Evolutionary conservation across 805 yeast genomes (phyloP), one percentile per base, ranked within the genome.

Genomic region (Pichia thaimueangensis): DNA sequence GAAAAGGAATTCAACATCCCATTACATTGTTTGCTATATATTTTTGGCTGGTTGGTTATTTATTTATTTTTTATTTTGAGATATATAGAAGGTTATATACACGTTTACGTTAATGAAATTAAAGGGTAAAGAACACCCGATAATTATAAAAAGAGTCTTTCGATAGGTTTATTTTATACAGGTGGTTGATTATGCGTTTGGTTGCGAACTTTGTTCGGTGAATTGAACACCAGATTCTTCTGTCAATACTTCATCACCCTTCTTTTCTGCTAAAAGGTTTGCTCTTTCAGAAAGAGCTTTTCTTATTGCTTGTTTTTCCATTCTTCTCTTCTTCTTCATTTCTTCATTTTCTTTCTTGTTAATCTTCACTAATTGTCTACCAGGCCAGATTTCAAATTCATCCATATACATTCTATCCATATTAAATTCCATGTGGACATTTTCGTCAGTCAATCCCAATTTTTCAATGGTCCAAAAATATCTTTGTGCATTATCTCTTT

Each of bases 391-490:
- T 58, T 79, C 69, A 65, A 74, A 84, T 56, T 82, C 84, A 62
- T 85, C 85, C 77, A 83, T 75, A 66, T 85, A 85, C 56, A 76
- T 77, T 61, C 71, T 80, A 53, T 80, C 85, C 79, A 86, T 74
- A 62, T 77, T 78, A 68, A 91, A 91, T 69, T 89, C 97, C 56
- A 74, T 70, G 42, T 75, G 76, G 20, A 88, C 80, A 24, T 80
- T 80, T 44, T 74, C 81, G 63, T 91, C 97, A 31, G 84, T 78
- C 49, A 91, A 71, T 1, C 97, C 98, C 42, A 91, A 70, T 63
- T 87, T 88, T 55, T 83, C 84, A 47, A 91, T 79, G 35, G 95
- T 72, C 80, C 87, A 81, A 63, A 74, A 86, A 67, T 93, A 91
- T 55, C 81, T 74, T 60, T 86, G 76, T 13, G 97, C 87, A 49